phyloP scores from a whole-genome alignment of 371 early-diverging fungal species.

The Basidiobolus meristosporus region DNA sequence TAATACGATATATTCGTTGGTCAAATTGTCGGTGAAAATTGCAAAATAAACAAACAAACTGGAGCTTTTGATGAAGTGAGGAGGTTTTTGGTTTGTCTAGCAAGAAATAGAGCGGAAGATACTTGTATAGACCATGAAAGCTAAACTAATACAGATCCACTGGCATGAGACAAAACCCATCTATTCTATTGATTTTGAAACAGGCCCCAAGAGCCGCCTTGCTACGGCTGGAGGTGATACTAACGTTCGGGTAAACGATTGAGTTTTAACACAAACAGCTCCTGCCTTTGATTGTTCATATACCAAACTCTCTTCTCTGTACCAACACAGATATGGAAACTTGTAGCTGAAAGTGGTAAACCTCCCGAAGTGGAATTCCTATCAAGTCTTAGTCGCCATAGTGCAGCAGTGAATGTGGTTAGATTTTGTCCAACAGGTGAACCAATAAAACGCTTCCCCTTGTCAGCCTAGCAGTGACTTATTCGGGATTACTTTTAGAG shows the following conservation, averaged over 20 bases:
- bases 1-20: too few species aligned
- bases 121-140: too few species aligned
- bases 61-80: too few species aligned
- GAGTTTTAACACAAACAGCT: not conserved
- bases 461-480: not conserved
- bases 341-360: slow-evolving; percentile 14
- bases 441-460: not conserved
- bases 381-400: slow-evolving; percentile 68
- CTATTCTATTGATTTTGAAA: slow-evolving; percentile 81
- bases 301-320: not conserved
- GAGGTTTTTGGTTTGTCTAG: too few species aligned
- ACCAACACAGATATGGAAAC: slow-evolving; percentile 39
- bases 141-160: slow-evolving; percentile 67
- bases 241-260: slow-evolving; percentile 50
- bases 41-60: too few species aligned
- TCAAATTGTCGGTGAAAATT: too few species aligned
- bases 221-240: slow-evolving; percentile 87
- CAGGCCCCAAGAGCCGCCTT: slow-evolving; percentile 30
- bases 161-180: slow-evolving; percentile 90
- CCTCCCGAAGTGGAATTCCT: slow-evolving; percentile 55
- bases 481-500: slow-evolving; percentile 7
- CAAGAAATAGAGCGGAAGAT: too few species aligned
- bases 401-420: slow-evolving; percentile 82
- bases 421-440: slow-evolving; percentile 68
- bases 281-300: not conserved